These are phyloP conservation scores for Cochlearia excelsa DNA, from an alignment of 345 rosid genomes.

Conservation along the genomic window DNA sequence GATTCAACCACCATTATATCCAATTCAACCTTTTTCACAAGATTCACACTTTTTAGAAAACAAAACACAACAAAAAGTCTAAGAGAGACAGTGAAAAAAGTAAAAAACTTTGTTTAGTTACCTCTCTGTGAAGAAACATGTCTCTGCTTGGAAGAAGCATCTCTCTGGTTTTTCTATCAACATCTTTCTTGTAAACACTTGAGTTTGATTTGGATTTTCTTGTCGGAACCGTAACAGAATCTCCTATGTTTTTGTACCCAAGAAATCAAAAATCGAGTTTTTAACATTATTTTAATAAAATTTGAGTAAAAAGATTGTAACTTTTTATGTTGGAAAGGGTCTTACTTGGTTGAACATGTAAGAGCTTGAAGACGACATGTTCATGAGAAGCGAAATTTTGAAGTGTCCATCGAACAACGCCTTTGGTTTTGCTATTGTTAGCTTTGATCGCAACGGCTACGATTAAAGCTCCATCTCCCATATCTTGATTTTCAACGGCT, in stretches of 20 bases:
- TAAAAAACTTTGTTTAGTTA: conserved; percentile 9
- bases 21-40: conserved; percentile 50
- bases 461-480: conserved; percentile 41
- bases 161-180: conserved; percentile 55
- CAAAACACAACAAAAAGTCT: neutral
- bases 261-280: conserved; percentile 5
- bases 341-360: conserved; percentile 84
- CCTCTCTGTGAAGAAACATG: conserved; percentile 63
- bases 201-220: conserved; percentile 55
- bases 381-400: conserved; percentile 55
- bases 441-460: conserved; percentile 79
- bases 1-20: conserved; percentile 63
- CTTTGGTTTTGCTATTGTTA: conserved; percentile 46
- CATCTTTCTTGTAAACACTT: conserved; percentile 68
- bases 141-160: conserved; percentile 66
- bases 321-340: neutral
- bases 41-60: conserved; percentile 6
- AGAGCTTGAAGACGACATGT: conserved; percentile 56
- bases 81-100: no score
- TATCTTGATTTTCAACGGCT: conserved; percentile 19
- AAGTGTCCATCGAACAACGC: conserved; percentile 53
- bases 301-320: neutral
- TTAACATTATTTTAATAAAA: neutral
- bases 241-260: conserved; percentile 45
- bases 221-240: conserved; percentile 46